Percentiles rank a stretch among this genome's conserved stretches.
phyloP scores from a whole-genome alignment of 2,329 filamentous ascomycete species.

The Phoma sp. region DNA sequence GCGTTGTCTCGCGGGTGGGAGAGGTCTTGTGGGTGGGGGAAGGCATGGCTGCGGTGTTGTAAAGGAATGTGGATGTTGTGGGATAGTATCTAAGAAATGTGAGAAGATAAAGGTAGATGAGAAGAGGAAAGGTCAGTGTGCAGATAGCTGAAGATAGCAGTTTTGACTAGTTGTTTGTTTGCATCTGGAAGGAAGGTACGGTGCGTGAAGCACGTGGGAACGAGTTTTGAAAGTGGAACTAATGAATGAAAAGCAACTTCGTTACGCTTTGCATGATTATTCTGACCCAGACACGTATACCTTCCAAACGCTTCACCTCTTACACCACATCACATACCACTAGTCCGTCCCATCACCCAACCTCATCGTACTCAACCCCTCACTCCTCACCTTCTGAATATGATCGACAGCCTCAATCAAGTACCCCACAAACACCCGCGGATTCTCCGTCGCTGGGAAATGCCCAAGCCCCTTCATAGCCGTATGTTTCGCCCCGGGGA shows the following conservation, averaged over 20 bases:
- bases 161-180: background rate
- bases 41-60: background rate
- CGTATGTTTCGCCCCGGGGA: constrained; percentile 54
- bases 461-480: constrained; percentile 57
- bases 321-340: background rate
- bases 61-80: constrained; percentile 1
- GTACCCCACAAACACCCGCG: constrained; percentile 49
- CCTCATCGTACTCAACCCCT: constrained; percentile 42
- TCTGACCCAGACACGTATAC: too few relatives aligned
- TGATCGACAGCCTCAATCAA: constrained; percentile 50
- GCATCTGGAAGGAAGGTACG: background rate
- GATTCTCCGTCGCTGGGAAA: constrained; percentile 58
- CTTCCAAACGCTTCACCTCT: too few relatives aligned
- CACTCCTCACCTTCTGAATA: constrained; percentile 44
- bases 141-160: too few relatives aligned
- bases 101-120: background rate
- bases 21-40: too few relatives aligned
- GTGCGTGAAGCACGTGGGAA: background rate
- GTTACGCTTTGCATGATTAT: too few relatives aligned
- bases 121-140: background rate
- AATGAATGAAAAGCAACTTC: too few relatives aligned
- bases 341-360: constrained; percentile 37
- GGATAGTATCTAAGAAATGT: background rate
- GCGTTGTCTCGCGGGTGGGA: background rate
- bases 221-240: too few relatives aligned